A percentile compares a stretch with the other conserved stretches of the same genome.
These are phyloP conservation scores for Gracilaria gracilis DNA, from an alignment of 23 red algal genomes.

Conservation along the genomic window DNA sequence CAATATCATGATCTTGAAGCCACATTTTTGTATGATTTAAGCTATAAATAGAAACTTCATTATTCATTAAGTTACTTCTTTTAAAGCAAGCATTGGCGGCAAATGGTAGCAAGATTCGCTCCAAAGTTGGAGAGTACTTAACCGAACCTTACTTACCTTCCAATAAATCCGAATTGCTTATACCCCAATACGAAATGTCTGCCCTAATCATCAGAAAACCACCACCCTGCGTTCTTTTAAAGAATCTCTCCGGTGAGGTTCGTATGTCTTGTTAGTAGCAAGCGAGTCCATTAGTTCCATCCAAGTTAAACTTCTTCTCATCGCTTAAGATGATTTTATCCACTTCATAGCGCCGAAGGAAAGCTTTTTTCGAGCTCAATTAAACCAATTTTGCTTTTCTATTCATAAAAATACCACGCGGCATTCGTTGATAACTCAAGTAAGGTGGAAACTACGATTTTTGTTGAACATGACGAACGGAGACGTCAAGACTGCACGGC, in stretches of 20 bases:
- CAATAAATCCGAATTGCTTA: too few relatives aligned
- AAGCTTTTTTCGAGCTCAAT: neutral
- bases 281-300: neutral
- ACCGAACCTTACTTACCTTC: too few relatives aligned
- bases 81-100: neutral
- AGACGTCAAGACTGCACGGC: too few relatives aligned
- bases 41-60: neutral
- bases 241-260: neutral
- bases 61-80: neutral
- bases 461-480: too few relatives aligned
- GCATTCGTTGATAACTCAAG: too few relatives aligned
- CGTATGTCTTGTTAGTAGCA: neutral
- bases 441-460: too few relatives aligned
- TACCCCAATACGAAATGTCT: neutral
- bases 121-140: too few relatives aligned
- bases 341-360: neutral
- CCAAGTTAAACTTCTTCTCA: neutral
- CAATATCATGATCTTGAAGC: neutral
- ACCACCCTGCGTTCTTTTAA: neutral
- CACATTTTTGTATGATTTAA: slow-evolving; percentile 13
- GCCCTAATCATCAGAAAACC: neutral
- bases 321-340: neutral
- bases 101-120: too few relatives aligned
- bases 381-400: neutral
- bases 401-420: too few relatives aligned